Conservation (phyloP, 768 basidiomycete species). For the Tulasnella sp. region DNA sequence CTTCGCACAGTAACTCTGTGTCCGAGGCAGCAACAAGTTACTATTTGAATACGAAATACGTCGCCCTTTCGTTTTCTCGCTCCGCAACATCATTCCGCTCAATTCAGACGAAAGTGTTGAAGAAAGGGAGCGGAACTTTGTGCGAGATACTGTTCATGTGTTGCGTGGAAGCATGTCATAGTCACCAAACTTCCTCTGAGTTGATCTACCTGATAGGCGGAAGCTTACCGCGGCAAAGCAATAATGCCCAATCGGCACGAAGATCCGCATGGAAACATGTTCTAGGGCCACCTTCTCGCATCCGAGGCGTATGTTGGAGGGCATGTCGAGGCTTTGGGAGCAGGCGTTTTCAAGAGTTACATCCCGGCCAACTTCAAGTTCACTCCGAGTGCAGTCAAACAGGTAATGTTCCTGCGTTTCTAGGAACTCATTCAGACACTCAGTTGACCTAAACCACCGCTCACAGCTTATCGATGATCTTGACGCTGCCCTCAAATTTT, state of each 20-base stretch:
- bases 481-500: conserved; percentile 83
- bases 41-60: conserved; percentile 99
- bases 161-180: conserved; percentile 20
- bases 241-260: conserved; percentile 99
- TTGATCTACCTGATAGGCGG: conserved; percentile 62
- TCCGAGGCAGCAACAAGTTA: conserved; percentile 99
- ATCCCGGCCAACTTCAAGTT: conserved; percentile 94
- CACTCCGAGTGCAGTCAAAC: conserved; percentile 71
- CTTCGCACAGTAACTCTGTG: conserved; percentile 94
- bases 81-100: conserved; percentile 98
- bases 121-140: conserved; percentile 87
- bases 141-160: conserved; percentile 99
- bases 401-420: conserved; percentile 36
- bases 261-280: conserved; percentile 83
- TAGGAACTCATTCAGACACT: not conserved
- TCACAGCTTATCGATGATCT: conserved; percentile 82
- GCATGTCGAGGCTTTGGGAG: conserved; percentile 96
- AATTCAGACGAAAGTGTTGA: conserved; percentile 92
- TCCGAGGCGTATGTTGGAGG: conserved; percentile 99
- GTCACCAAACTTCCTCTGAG: conserved; percentile 1
- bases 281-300: conserved; percentile 90
- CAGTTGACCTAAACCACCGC: not conserved
- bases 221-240: conserved; percentile 81
- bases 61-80: conserved; percentile 99
- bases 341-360: conserved; percentile 95